Conservation (phyloP, 768 basidiomycete species). For the Leccinum variicolor region DNA sequence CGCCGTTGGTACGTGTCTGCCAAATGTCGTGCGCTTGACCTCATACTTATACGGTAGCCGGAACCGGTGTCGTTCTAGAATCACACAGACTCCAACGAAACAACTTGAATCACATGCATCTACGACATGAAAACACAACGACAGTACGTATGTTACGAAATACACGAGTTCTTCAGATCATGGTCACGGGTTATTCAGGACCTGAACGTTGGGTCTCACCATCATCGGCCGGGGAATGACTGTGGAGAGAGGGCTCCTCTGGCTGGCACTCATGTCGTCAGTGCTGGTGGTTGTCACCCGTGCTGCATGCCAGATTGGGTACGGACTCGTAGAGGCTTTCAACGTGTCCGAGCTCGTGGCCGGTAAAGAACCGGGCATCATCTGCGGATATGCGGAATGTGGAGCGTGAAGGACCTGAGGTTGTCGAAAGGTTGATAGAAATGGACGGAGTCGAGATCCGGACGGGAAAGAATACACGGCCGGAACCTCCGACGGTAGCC, state of each 20-base stretch:
- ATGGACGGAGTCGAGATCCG: background rate
- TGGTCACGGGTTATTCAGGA: background rate
- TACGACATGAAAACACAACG: no score
- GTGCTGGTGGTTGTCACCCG: background rate
- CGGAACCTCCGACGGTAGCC: background rate
- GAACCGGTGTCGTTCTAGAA: background rate
- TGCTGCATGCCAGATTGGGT: background rate
- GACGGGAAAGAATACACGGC: background rate
- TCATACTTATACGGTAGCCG: background rate
- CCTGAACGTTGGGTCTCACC: background rate
- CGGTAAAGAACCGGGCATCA: slow-evolving; percentile 27
- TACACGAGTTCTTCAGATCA: background rate
- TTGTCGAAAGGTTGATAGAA: background rate
- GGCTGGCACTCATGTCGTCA: background rate
- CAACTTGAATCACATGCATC: background rate
- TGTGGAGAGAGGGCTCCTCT: slow-evolving; percentile 2
- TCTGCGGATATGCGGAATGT: slow-evolving; percentile 23
- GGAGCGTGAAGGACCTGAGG: slow-evolving; percentile 20
- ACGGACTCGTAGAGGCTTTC: background rate
- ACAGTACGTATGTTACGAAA: background rate
- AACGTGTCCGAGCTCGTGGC: background rate
- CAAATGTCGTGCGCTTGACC: background rate
- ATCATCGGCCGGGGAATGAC: slow-evolving; percentile 1
- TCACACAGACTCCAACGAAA: background rate
- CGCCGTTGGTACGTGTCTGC: background rate